Base-by-base conservation (phyloP, 2,329 filamentous ascomycete species). In the Sporothrix variecibatus region DNA sequence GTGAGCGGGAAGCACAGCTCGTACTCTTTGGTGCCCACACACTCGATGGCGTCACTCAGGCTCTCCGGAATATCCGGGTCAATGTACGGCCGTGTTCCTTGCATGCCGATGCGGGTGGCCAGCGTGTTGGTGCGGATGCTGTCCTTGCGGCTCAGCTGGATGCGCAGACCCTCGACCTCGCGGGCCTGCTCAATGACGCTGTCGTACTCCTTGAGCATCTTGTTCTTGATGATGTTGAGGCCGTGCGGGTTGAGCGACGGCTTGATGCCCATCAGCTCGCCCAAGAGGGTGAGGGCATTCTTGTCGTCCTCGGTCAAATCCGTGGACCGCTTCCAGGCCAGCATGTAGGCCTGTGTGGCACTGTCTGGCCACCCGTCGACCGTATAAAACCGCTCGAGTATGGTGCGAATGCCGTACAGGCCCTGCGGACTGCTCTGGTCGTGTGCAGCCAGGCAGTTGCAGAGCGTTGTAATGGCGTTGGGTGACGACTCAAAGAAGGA, bases 1-100 rank as follows among this genome's bases (percentile, higher is more conserved):
- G 72, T 75, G 1, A 79, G 74, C 15, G 77, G 75, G 71, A 79
- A 79, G 70, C 73, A 76, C 11, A 79, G 71, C 75, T 79, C 78
- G 76, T 77, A 79, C 67, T 74, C 73, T 2, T 53, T 46, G 38
- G 58, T 51, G 3, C 76, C 78, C 1, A 77, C 53, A 12, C 72
- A 65, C 72, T 79, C 78, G 28, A 78, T 71, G 3, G 73, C 68
- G 38, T 77, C 76, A 68, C 69, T 73, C 11, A 79, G 74, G 15
- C 51, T 51, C 7, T 72, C 74, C 0, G 78, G 78, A 12, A 79
- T 74, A 5, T 51, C 73, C 6, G 74, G 60, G 56, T 77, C 76
- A 9, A 69, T 58, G 8, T 69, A 72, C 11, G 74, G 62, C 8
- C 71, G 71, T 15, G 62, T 71, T 43, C 75, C 75, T 34, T 77